phyloP scores from a whole-genome alignment of 495 filamentous ascomycete species.

The Mytilinidion resinicola region DNA sequence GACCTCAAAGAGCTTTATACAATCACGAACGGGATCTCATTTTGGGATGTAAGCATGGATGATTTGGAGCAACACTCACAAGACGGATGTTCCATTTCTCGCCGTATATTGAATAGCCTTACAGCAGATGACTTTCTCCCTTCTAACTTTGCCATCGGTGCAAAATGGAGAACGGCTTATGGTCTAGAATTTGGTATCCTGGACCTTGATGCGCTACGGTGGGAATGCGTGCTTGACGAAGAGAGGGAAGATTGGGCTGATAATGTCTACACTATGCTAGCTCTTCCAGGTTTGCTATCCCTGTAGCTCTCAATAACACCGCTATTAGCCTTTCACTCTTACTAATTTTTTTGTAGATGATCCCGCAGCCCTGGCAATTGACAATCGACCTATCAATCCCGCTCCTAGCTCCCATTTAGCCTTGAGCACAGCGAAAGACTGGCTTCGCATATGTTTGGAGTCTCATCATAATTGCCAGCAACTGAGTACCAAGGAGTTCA shows the following conservation, averaged over 20 bases:
- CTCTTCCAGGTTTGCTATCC: background rate
- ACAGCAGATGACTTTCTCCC: background rate
- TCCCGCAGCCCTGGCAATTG: background rate
- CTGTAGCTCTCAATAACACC: no score
- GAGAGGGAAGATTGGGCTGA: background rate
- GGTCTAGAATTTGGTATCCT: background rate
- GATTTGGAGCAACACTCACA: background rate
- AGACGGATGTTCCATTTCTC: background rate
- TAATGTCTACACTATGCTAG: background rate
- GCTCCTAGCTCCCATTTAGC: background rate
- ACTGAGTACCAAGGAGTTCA: background rate
- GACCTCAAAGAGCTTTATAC: background rate
- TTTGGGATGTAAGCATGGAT: background rate
- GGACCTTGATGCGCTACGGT: background rate
- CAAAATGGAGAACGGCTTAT: background rate
- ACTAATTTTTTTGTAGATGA: background rate
- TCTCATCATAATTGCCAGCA: background rate
- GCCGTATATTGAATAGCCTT: background rate
- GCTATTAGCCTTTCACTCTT: no score
- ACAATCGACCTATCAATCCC: background rate
- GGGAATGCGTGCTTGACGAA: background rate
- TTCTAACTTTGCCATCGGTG: background rate
- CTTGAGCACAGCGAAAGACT: background rate
- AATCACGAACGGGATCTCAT: constrained; percentile 1
- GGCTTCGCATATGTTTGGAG: background rate